These are phyloP conservation scores for Teratosphaeriaceae sp. DNA, from an alignment of 2,329 filamentous ascomycete species.

Conservation along the genomic window DNA sequence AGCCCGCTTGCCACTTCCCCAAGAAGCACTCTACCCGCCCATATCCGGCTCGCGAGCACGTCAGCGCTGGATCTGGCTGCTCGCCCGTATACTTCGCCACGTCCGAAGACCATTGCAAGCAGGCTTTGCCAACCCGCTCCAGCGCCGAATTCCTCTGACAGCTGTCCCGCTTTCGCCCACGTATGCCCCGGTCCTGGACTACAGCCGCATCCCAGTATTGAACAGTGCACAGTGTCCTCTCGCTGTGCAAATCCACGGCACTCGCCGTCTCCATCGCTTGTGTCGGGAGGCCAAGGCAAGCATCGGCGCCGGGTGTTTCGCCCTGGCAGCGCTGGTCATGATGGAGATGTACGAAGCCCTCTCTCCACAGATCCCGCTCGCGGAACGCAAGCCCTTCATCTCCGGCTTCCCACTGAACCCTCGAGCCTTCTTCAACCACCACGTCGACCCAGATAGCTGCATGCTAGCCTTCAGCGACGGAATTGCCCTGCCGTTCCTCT, in stretches of 20 bases:
- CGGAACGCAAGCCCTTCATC: constrained; percentile 34
- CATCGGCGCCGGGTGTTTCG: constrained; percentile 41
- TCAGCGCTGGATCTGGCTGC: constrained; percentile 43
- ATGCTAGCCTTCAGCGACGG: constrained; percentile 45
- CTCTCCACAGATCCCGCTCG: constrained; percentile 22
- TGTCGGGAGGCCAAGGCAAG: constrained; percentile 33
- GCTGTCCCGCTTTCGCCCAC: constrained; percentile 23
- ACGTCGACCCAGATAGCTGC: constrained; percentile 35
- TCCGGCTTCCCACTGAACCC: constrained; percentile 43
- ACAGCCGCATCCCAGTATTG: constrained; percentile 32
- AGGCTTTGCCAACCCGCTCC: constrained; percentile 38
- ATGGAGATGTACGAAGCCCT: constrained; percentile 37
- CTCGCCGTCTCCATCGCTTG: constrained; percentile 31
- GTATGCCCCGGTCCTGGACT: constrained; percentile 34
- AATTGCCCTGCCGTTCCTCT: constrained; percentile 39
- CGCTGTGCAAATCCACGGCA: constrained; percentile 27
- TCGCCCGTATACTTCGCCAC: constrained; percentile 39
- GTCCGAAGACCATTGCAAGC: constrained; percentile 33
- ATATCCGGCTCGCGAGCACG: constrained; percentile 32
- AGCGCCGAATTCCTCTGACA: constrained; percentile 12
- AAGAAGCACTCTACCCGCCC: constrained; percentile 41
- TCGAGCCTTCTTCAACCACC: constrained; percentile 34
- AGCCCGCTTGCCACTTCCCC: constrained; percentile 34
- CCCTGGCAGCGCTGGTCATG: constrained; percentile 40
- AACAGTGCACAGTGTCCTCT: constrained; percentile 30